Conservation (phyloP, 2,329 filamentous ascomycete genomes). For the Neonectria hederae region DNA sequence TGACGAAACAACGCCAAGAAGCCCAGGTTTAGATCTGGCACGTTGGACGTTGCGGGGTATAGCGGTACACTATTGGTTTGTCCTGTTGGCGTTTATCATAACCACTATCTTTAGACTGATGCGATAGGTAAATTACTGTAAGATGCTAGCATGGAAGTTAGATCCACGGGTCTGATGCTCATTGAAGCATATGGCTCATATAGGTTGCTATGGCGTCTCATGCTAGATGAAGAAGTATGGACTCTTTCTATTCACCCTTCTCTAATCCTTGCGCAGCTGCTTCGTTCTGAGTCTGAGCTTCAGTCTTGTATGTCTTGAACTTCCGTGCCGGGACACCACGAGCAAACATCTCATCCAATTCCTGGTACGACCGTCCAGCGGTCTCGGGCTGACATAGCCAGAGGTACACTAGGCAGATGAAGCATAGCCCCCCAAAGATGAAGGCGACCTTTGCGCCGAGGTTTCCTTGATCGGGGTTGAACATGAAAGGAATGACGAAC, state of each 20-base stretch:
- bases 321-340: constrained; percentile 20
- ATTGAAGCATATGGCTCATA: not conserved
- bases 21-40: constrained; percentile 54
- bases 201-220: not conserved
- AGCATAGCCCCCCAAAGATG: constrained; percentile 28
- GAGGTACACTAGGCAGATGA: constrained; percentile 20
- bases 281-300: constrained; percentile 21
- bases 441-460: constrained; percentile 29
- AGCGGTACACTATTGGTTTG: constrained; percentile 59
- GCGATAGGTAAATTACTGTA: not conserved
- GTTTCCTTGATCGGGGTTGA: constrained; percentile 30
- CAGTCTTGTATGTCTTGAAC: constrained; percentile 24
- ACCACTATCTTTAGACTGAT: constrained; percentile 44
- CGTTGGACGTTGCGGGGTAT: constrained; percentile 51
- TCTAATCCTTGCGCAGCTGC: constrained; percentile 12
- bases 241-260: not conserved
- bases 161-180: not conserved
- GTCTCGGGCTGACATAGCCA: constrained; percentile 35
- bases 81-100: constrained; percentile 41
- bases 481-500: constrained; percentile 30
- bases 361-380: constrained; percentile 32
- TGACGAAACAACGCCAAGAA: constrained; percentile 49
- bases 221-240: not conserved
- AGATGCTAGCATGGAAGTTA: not conserved
- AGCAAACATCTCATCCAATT: constrained; percentile 31